Evolutionary conservation across 495 filamentous ascomycete species (phyloP).

Genomic region (Neurospora pannonica): DNA sequence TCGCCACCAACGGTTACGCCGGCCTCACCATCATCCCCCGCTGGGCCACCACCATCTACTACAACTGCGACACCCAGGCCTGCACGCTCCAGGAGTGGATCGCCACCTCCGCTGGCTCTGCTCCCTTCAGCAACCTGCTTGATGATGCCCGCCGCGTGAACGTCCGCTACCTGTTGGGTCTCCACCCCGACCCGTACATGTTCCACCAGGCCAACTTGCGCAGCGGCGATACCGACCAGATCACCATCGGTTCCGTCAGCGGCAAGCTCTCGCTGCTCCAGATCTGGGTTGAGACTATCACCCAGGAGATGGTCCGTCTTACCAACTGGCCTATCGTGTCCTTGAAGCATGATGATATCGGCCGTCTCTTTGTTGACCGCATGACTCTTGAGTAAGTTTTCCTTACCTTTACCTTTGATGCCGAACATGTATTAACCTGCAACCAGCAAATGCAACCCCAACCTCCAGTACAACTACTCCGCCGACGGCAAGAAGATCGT

Average conservation of each 20-base stretch:
- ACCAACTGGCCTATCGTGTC: constrained; percentile 50
- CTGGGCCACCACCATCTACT: constrained; percentile 56
- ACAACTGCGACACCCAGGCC: constrained; percentile 48
- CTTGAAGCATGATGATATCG: constrained; percentile 49
- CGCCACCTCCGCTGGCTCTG: constrained; percentile 44
- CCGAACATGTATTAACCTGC: neutral
- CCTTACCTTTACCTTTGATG: neutral
- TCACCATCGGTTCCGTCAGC: constrained; percentile 43
- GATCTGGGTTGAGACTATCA: constrained; percentile 51
- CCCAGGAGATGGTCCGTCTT: constrained; percentile 48
- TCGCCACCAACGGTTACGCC: constrained; percentile 42
- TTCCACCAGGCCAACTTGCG: constrained; percentile 54
- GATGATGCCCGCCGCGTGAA: constrained; percentile 40
- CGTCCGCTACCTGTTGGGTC: constrained; percentile 44
- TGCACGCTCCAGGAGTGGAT: constrained; percentile 55
- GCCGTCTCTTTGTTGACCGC: constrained; percentile 38
- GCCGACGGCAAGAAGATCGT: constrained; percentile 34
- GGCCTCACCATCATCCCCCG: constrained; percentile 51
- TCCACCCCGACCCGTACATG: constrained; percentile 43
- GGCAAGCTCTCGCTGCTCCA: constrained; percentile 46
- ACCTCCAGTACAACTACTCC: constrained; percentile 35
- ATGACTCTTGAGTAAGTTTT: constrained; percentile 38
- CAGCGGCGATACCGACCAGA: constrained; percentile 33
- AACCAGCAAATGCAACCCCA: constrained; percentile 36
- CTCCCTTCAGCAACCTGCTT: constrained; percentile 40